phyloP scores from a whole-genome alignment of 2,329 filamentous ascomycete genomes.

The Pseudogymnoascus sp. region DNA sequence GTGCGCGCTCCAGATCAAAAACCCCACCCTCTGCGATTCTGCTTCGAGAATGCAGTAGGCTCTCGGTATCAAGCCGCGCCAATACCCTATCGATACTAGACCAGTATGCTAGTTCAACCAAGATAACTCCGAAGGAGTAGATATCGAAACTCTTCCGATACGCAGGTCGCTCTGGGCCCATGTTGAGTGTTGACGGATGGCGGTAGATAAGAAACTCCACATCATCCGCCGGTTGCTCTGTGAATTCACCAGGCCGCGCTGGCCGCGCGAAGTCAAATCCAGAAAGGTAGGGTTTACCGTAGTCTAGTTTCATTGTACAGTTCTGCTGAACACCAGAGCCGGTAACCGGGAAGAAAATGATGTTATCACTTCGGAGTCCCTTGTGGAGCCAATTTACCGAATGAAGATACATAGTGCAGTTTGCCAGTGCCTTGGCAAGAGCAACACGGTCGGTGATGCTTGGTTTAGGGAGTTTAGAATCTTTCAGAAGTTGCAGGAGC shows the following conservation, averaged over 20 bases:
- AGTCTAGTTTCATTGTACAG: constrained; percentile 26
- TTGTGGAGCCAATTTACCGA: constrained; percentile 51
- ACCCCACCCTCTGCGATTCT: not conserved
- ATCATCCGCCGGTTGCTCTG: constrained; percentile 39
- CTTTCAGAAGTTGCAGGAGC: constrained; percentile 38
- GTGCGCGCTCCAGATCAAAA: constrained; percentile 30
- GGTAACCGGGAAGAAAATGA: constrained; percentile 40
- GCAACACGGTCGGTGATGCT: constrained; percentile 42
- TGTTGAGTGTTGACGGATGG: constrained; percentile 28
- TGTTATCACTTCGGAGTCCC: constrained; percentile 44
- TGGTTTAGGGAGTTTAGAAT: constrained; percentile 31
- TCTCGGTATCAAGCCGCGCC: not conserved
- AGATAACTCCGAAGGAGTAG: constrained; percentile 43
- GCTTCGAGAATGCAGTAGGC: not conserved
- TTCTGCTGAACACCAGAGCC: not conserved
- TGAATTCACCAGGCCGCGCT: constrained; percentile 40
- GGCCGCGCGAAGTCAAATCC: constrained; percentile 49
- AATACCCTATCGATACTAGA: constrained; percentile 37
- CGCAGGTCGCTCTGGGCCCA: constrained; percentile 20
- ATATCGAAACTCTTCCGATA: constrained; percentile 45
- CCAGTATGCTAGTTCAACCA: constrained; percentile 49
- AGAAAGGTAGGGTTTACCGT: constrained; percentile 36
- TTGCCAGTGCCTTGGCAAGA: constrained; percentile 43
- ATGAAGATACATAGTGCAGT: constrained; percentile 46
- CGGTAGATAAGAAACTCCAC: constrained; percentile 41